Percentiles rank a stretch among this genome's conserved stretches.
Conservation (phyloP, 805 yeast genomes). For the Yamadazyma phyllophila region DNA sequence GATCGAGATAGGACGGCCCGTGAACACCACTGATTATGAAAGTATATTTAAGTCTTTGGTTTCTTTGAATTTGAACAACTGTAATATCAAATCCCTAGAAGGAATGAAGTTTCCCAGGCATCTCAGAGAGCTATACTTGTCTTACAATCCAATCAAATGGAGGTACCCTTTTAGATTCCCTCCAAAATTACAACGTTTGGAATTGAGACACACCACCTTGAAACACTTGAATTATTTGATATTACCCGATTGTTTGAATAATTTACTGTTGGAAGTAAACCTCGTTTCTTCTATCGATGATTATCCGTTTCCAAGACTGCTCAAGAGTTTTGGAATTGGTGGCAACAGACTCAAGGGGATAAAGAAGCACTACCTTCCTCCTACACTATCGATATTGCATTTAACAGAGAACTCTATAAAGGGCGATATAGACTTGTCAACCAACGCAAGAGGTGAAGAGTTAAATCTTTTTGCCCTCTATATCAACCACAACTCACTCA, state of each 20-base stretch:
- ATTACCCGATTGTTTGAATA: constrained; percentile 16
- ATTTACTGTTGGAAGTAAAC: constrained; percentile 20
- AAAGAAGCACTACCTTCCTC: constrained; percentile 13
- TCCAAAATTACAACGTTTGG: constrained; percentile 11
- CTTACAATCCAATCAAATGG: constrained; percentile 23
- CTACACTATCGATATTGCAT: constrained; percentile 12
- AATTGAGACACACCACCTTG: constrained; percentile 16
- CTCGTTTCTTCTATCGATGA: constrained; percentile 15
- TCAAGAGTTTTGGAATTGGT: constrained; percentile 18
- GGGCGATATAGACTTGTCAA: constrained; percentile 14
- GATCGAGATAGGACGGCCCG: background rate
- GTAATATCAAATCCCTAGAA: constrained; percentile 2
- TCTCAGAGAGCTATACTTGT: constrained; percentile 14
- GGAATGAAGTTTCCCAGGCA: constrained; percentile 7
- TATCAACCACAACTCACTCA: constrained; percentile 16
- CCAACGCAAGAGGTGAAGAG: constrained; percentile 13
- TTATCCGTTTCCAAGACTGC: constrained; percentile 15
- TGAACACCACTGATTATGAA: background rate
- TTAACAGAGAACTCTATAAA: constrained; percentile 19
- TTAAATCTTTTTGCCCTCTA: constrained; percentile 15
- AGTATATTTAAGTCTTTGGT: background rate
- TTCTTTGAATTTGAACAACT: constrained; percentile 1
- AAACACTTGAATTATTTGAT: constrained; percentile 12
- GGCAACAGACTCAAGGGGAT: constrained; percentile 15
- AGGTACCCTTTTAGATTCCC: constrained; percentile 12